These are phyloP conservation scores for Cardamine occulta DNA, from an alignment of 345 rosid genomes.

Conservation along the genomic window DNA sequence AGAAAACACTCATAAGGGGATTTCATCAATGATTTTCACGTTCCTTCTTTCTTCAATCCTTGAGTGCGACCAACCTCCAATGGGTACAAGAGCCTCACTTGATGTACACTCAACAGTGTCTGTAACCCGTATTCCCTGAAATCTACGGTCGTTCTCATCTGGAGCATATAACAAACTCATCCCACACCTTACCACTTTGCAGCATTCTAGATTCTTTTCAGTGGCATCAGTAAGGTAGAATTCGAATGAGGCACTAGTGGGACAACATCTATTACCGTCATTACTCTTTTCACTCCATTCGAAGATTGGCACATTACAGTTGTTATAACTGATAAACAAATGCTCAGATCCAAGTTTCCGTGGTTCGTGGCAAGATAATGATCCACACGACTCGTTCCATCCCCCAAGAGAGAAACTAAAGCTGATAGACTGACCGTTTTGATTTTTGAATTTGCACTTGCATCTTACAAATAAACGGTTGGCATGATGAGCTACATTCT, in stretches of 20 bases:
- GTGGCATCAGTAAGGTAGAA: slow-evolving; percentile 36
- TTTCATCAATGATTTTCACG: slow-evolving; percentile 29
- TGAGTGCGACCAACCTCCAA: neutral
- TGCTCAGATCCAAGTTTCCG: slow-evolving; percentile 37
- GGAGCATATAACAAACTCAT: slow-evolving; percentile 42
- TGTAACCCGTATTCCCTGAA: slow-evolving; percentile 25
- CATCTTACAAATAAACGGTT: slow-evolving; percentile 38
- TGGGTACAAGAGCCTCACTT: slow-evolving; percentile 13
- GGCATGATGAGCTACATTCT: neutral
- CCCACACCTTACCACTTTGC: slow-evolving; percentile 38
- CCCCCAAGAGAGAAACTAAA: slow-evolving; percentile 35
- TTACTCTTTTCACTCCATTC: slow-evolving; percentile 13
- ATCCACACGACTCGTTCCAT: slow-evolving; percentile 43
- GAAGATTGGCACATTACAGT: slow-evolving; percentile 24
- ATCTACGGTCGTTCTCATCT: slow-evolving; percentile 36
- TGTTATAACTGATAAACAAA: slow-evolving; percentile 41
- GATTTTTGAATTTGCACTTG: slow-evolving; percentile 17
- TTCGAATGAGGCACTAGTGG: slow-evolving; percentile 27
- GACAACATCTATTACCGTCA: slow-evolving; percentile 22
- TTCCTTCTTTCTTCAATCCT: slow-evolving; percentile 19
- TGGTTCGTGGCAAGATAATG: slow-evolving; percentile 42
- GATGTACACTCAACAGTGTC: slow-evolving; percentile 5
- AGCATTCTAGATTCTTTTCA: slow-evolving; percentile 28
- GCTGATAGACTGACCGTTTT: slow-evolving; percentile 21
- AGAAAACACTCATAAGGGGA: neutral